Base-by-base conservation (phyloP, 139 green algal species). In the Gonium pectorale region DNA sequence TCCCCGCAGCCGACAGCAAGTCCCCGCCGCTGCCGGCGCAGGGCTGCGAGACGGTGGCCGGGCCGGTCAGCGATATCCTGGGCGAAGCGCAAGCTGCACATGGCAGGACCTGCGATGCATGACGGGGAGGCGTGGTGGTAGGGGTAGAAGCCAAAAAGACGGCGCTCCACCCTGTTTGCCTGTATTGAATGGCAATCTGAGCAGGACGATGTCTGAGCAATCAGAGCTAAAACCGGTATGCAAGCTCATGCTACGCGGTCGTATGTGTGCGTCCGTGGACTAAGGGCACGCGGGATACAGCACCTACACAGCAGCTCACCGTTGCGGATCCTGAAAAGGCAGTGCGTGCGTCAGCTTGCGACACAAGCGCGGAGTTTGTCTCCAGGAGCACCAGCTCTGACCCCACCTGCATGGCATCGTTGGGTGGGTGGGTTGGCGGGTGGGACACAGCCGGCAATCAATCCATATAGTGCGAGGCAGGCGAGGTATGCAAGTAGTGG, bases 241-340 rank as follows among this genome's bases (percentile, higher is more conserved):
- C n/a, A n/a, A n/a, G n/a, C n/a, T n/a, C n/a, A n/a, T n/a, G n/a
- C n/a, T n/a, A n/a, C n/a, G n/a, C n/a, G n/a, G n/a, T n/a, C n/a
- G n/a, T n/a, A n/a, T n/a, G n/a, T n/a, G n/a, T n/a, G n/a, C n/a
- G n/a, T n/a, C n/a, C n/a, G n/a, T n/a, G n/a, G n/a, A n/a, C n/a
- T n/a, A n/a, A n/a, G n/a, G n/a, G n/a, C n/a, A n/a, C n/a, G n/a
- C n/a, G n/a, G n/a, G n/a, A n/a, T n/a, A n/a, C n/a, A n/a, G n/a
- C n/a, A n/a, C n/a, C n/a, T n/a, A n/a, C 22, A n/a, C 56, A 15
- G n/a, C 17, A 64, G n/a, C 56, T 59, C 68, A 79, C 71, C 49
- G 31, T 46, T 1, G 46, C 49, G 26, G 38, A 62, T 9, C 71
- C 71, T 0, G 31, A 22, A 24, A 79, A 79, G n/a, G 49, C 24